Evolutionary conservation across 176 grass and related monocot genomes (phyloP).

Genomic region (Alopecurus myosuroides): DNA sequence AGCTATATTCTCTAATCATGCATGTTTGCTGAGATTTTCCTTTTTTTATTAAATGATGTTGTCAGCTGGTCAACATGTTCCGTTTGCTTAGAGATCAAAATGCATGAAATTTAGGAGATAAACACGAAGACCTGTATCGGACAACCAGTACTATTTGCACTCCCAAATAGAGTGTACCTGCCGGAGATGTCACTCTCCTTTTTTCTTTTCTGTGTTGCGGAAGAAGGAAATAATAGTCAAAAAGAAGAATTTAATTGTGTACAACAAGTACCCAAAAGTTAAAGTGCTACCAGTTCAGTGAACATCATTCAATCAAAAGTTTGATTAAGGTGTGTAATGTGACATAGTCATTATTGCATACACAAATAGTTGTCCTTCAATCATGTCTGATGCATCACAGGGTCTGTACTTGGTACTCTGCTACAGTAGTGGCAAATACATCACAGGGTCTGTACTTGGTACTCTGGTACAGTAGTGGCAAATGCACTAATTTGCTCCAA

Average conservation of each 20-base stretch:
- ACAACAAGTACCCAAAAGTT: constrained; percentile 40
- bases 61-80: not conserved
- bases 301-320: constrained; percentile 11
- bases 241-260: constrained; percentile 20
- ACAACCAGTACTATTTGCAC: not conserved
- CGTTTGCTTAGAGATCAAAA: not conserved
- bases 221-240: not conserved
- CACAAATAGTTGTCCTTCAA: not conserved
- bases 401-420: not conserved
- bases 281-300: constrained; percentile 27
- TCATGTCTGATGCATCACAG: not conserved
- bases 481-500: not conserved
- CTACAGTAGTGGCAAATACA: not conserved
- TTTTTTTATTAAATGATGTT: not conserved
- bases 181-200: not conserved
- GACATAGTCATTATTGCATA: not conserved
- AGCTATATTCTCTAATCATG: not conserved
- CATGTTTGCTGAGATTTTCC: not conserved
- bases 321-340: not conserved
- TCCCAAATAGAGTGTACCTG: not conserved
- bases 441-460: not conserved
- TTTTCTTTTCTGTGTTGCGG: not conserved
- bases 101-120: not conserved
- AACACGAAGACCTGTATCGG: not conserved
- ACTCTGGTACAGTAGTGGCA: not conserved